Evolutionary conservation across 192 early-diverging fungal species (phyloP), one percentile per base, ranked within the genome.

Genomic region (Mortierella alpina): DNA sequence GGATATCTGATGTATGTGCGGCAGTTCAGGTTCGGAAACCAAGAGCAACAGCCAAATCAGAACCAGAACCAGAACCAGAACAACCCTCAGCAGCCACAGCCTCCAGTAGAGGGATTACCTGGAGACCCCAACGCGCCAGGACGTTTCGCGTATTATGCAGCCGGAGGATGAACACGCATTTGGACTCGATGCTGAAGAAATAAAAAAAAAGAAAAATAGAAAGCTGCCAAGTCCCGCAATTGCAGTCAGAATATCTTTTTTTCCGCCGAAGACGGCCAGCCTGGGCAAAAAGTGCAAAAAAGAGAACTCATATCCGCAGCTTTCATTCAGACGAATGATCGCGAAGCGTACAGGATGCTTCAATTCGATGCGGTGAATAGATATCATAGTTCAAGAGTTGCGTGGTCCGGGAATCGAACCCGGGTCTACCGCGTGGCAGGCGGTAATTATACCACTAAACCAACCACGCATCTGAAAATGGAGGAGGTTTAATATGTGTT

Each of bases 381-480:
- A 31, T 31, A 31, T 31, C 31, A 31, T 31, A 31, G 31, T 31
- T 31, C 31, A 31, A 31, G 31, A 2, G 31, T 31, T 88, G 87
- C 87, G 84, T 69, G 66, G 85, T 75, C 90, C 87, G 90, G 85
- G 90, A 91, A 91, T 92, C 90, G 90, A 92, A 92, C 90, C 86
- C 90, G 87, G 89, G 89, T 89, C 90, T 86, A 84, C 86, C 83
- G 90, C 90, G 90, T 91, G 90, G 90, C 88, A 91, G 86, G 90
- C 90, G 83, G 86, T 86, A 83, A 89, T 91, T 91, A 87, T 92
- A 90, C 91, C 91, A 86, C 86, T 92, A 87, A 91, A 91, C 90
- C 84, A 91, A 72, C 85, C 53, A 56, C 58, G 68, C 52, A 45
- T 31, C 12, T 31, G 31, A 31, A 31, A 31, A 31, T 1, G 31